Conservation (phyloP, 257 asterid genomes). For the Mentha longifolia region DNA sequence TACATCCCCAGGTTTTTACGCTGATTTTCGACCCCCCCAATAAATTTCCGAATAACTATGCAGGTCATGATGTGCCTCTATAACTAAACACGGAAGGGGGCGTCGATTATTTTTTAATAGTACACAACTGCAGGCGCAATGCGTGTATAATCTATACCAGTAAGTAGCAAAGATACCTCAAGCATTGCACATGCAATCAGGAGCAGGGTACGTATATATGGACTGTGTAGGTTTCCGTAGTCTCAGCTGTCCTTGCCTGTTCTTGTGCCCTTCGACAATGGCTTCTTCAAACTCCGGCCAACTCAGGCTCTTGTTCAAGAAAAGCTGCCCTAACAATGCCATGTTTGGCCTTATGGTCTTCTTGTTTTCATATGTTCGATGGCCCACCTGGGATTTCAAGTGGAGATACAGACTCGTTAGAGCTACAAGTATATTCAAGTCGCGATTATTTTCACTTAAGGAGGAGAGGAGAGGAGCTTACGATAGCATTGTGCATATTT, state of each 20-base stretch:
- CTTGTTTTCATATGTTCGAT: constrained; percentile 68
- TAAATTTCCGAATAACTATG: constrained; percentile 4
- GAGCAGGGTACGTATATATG: constrained; percentile 87
- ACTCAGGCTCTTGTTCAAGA: constrained; percentile 73
- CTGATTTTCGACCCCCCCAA: constrained; percentile 28
- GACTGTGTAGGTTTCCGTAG: constrained; percentile 76
- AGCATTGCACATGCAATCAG: constrained; percentile 90
- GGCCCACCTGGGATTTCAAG: constrained; percentile 64
- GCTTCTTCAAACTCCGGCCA: constrained; percentile 84
- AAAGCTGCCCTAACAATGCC: constrained; percentile 85
- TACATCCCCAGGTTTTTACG: constrained; percentile 33
- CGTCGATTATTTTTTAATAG: constrained; percentile 34
- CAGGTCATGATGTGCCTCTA: constrained; percentile 14
- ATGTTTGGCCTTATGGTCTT: constrained; percentile 92
- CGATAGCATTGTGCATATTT: constrained; percentile 98
- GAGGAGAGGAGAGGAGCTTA: constrained; percentile 41
- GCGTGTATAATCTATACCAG: constrained; percentile 7
- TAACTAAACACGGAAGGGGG: constrained; percentile 34
- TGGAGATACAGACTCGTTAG: background rate
- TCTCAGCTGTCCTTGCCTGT: constrained; percentile 84
- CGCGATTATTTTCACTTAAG: background rate
- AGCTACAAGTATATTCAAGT: background rate
- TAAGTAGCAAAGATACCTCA: constrained; percentile 31
- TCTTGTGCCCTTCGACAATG: constrained; percentile 69
- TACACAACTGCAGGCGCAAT: constrained; percentile 29